A percentile compares a stretch with the other conserved stretches of the same genome.
Evolutionary conservation across 208 protist genomes (phyloP).

Genomic region (Trypanosoma theileri): DNA sequence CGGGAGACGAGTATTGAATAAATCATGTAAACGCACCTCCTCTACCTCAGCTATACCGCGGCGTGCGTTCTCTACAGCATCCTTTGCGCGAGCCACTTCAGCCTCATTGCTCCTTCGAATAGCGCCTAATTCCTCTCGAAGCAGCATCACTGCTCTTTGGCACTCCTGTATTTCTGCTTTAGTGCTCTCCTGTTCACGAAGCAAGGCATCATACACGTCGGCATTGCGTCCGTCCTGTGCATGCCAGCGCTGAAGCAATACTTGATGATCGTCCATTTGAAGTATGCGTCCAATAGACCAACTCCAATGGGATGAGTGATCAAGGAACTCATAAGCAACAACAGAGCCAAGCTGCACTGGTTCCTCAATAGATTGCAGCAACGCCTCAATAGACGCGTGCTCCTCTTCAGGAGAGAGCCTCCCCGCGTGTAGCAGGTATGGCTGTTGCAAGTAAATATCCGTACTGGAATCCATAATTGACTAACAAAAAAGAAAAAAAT

Average conservation of each 20-base stretch:
- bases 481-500: conserved; percentile 18
- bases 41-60: conserved; percentile 26
- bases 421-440: neutral
- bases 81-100: conserved; percentile 39
- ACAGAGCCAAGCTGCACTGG: conserved; percentile 33
- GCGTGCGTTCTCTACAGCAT: conserved; percentile 25
- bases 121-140: conserved; percentile 42
- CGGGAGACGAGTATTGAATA: conserved; percentile 25
- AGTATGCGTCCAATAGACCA: conserved; percentile 48
- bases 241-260: conserved; percentile 36
- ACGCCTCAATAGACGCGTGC: conserved; percentile 1
- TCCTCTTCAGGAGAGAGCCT: neutral
- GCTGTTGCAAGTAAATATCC: neutral
- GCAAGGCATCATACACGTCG: conserved; percentile 35
- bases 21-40: conserved; percentile 27
- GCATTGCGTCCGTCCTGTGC: conserved; percentile 29
- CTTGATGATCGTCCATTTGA: conserved; percentile 29
- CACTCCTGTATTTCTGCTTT: conserved; percentile 33
- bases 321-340: conserved; percentile 61
- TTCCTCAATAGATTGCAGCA: conserved; percentile 25
- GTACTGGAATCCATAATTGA: neutral
- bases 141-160: conserved; percentile 28
- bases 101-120: conserved; percentile 56
- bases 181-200: conserved; percentile 23
- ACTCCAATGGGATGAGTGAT: conserved; percentile 31